A percentile compares a stretch with the other conserved stretches of the same genome.
Evolutionary conservation across 2,329 filamentous ascomycete genomes (phyloP).

Genomic region (Microdochium bolleyi): DNA sequence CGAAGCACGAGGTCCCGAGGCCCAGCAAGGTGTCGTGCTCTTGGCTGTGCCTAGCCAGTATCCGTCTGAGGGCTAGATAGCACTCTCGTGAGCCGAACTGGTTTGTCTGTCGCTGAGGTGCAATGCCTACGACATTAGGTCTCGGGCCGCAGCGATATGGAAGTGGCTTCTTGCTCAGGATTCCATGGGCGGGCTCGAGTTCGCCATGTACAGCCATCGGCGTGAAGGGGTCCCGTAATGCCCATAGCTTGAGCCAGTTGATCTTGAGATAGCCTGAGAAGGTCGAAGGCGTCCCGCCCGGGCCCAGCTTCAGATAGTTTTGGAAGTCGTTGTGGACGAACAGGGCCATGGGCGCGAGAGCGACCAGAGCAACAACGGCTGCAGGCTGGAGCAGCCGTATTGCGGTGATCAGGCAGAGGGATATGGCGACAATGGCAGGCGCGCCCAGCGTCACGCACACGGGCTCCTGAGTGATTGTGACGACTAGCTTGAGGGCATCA

Average conservation of each 20-base stretch:
- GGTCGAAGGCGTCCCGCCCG: slow-evolving; percentile 72
- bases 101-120: slow-evolving; percentile 71
- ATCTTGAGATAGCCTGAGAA: slow-evolving; percentile 66
- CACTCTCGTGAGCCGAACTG: slow-evolving; percentile 50
- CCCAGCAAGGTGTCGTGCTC: slow-evolving; percentile 39
- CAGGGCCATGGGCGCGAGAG: slow-evolving; percentile 37
- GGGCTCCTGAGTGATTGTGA: slow-evolving; percentile 39
- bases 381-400: slow-evolving; percentile 42
- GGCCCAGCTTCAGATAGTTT: slow-evolving; percentile 69
- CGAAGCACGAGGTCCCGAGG: slow-evolving; percentile 66
- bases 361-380: slow-evolving; percentile 40
- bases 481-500: slow-evolving; percentile 24
- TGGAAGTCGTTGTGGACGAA: slow-evolving; percentile 63
- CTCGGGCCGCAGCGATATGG: slow-evolving; percentile 55
- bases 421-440: slow-evolving; percentile 34
- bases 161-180: slow-evolving; percentile 44
- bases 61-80: slow-evolving; percentile 45
- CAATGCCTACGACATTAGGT: slow-evolving; percentile 66
- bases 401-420: slow-evolving; percentile 37
- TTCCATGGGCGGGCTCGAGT: slow-evolving; percentile 46
- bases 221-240: slow-evolving; percentile 60
- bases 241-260: slow-evolving; percentile 64
- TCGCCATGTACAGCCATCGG: slow-evolving; percentile 44
- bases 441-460: slow-evolving; percentile 46
- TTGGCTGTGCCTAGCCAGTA: slow-evolving; percentile 42